Conservation (phyloP, 768 basidiomycete species). For the Mycena vitilis region DNA sequence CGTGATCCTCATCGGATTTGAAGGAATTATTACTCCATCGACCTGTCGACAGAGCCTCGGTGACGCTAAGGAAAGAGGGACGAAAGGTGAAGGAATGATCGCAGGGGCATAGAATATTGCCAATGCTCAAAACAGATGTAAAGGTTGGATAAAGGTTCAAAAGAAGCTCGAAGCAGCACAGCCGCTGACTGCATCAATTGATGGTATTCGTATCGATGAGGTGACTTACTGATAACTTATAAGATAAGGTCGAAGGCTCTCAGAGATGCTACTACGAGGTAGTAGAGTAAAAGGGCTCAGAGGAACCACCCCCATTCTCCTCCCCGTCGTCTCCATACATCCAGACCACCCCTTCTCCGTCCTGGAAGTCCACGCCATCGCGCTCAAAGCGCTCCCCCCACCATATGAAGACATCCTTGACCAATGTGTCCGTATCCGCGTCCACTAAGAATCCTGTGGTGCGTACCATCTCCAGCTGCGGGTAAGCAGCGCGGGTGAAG, state of each 20-base stretch:
- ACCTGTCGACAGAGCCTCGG: not conserved
- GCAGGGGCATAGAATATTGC: not conserved
- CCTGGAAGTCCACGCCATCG: conserved; percentile 62
- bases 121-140: no score
- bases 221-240: no score
- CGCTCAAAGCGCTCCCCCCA: conserved; percentile 65
- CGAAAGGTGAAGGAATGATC: not conserved
- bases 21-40: not conserved
- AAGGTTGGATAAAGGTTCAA: no score
- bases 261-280: not conserved
- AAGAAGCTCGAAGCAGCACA: not conserved
- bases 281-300: not conserved
- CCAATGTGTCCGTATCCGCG: conserved; percentile 53
- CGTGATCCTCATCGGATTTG: conserved; percentile 1
- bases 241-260: not conserved
- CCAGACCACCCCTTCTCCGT: conserved; percentile 68
- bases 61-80: not conserved
- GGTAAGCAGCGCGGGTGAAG: conserved; percentile 55
- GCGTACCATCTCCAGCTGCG: conserved; percentile 58
- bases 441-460: conserved; percentile 62
- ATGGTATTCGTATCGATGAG: not conserved
- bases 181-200: not conserved
- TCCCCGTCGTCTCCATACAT: conserved; percentile 43
- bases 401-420: conserved; percentile 64
- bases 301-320: not conserved